Percentiles rank a stretch among this genome's conserved stretches.
These are phyloP conservation scores for Proliferodiscus dingleyae DNA, from an alignment of 2,329 filamentous ascomycete genomes.

Conservation along the genomic window DNA sequence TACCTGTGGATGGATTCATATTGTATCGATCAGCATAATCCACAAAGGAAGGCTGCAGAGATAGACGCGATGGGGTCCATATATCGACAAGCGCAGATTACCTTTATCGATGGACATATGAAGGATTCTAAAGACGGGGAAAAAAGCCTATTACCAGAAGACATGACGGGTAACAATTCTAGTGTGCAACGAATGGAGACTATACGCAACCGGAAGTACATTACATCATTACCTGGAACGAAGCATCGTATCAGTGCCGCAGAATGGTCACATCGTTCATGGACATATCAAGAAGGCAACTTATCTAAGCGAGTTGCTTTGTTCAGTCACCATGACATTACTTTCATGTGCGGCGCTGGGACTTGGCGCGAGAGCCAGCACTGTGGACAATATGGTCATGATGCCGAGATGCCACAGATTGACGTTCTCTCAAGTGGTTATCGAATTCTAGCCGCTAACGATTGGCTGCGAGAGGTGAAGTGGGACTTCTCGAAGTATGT, in stretches of 20 bases:
- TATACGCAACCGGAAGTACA: neutral
- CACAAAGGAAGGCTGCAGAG: neutral
- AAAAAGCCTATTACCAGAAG: neutral
- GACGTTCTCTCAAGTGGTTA: neutral
- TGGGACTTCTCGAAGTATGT: conserved; percentile 3
- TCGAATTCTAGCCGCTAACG: neutral
- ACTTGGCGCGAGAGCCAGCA: conserved; percentile 1
- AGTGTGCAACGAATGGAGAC: neutral
- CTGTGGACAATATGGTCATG: conserved; percentile 3
- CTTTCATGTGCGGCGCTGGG: conserved; percentile 1
- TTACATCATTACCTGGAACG: neutral
- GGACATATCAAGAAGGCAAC: conserved; percentile 3
- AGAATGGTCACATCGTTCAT: neutral
- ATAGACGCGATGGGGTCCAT: conserved; percentile 3
- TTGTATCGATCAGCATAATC: conserved; percentile 3
- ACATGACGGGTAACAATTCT: neutral
- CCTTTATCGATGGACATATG: conserved; percentile 2
- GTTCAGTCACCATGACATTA: conserved; percentile 2
- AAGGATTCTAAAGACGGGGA: too few species aligned
- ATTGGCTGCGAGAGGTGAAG: neutral
- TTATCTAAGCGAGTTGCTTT: neutral
- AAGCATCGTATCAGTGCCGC: neutral
- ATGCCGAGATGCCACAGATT: neutral
- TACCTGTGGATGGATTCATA: conserved; percentile 6
- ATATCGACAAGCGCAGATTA: neutral